Percentiles rank a stretch among this genome's conserved stretches.
phyloP scores from a whole-genome alignment of 1,284 basidiomycete genomes.

The Malassezia globosa region DNA sequence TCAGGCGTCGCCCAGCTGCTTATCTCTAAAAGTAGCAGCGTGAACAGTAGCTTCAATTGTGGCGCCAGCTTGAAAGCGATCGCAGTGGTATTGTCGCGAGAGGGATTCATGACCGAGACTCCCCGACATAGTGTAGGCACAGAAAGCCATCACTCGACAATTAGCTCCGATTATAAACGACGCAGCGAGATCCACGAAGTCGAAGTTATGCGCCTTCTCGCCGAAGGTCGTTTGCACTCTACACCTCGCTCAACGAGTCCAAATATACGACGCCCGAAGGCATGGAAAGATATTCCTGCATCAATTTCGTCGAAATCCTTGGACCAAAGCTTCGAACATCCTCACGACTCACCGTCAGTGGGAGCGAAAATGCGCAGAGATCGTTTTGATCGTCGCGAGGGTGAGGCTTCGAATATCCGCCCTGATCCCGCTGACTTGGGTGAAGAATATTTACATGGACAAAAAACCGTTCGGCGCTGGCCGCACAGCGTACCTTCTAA shows the following conservation, averaged over 20 bases:
- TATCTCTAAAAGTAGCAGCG: too few species aligned
- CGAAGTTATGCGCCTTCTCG: not conserved
- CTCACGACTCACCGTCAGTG: not conserved
- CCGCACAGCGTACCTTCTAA: not conserved
- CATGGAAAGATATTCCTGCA: not conserved
- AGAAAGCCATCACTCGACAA: too few species aligned
- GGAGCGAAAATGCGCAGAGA: not conserved
- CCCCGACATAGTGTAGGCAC: too few species aligned
- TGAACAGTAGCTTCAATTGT: too few species aligned
- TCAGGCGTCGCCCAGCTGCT: too few species aligned
- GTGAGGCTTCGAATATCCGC: not conserved
- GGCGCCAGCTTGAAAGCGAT: too few species aligned
- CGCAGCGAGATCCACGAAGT: not conserved
- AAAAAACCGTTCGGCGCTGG: not conserved
- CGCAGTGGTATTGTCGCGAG: too few species aligned
- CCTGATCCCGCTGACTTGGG: not conserved
- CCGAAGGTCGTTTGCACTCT: not conserved
- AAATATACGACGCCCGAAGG: too few species aligned
- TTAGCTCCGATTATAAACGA: too few species aligned
- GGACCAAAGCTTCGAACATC: not conserved
- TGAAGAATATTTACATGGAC: constrained; percentile 1
- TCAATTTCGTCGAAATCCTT: not conserved
- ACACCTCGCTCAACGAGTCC: too few species aligned
- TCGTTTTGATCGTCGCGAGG: not conserved
- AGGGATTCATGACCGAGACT: too few species aligned